Base-by-base conservation (phyloP, 169 alveolate species). In the Prorocentrum cordatum region DNA sequence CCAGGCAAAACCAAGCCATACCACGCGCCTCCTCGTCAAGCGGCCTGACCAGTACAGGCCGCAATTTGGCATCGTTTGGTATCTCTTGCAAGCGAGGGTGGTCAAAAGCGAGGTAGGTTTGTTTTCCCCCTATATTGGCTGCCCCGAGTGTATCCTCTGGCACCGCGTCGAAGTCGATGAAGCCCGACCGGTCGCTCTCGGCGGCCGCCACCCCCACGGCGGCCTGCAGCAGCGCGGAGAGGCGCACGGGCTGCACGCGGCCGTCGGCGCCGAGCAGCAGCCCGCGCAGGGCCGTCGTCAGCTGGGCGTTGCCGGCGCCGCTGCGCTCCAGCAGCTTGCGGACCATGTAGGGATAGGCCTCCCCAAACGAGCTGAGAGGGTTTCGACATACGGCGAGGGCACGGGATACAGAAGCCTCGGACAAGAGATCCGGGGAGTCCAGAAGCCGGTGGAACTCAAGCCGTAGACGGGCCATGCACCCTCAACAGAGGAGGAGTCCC, bases 281-380 rank as follows among this genome's bases (percentile, higher is more conserved):
- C 89, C 61, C 89, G 29, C 89, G 73, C 75, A 80, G 50, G 50
- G 89, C 89, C 18, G 89, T 10, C 36, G 68, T 59, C 12, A 59
- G 68, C 68, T 35, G 24, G 68, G 16, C 14, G 26, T 12, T 59
- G 20, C 38, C 6, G 61, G 26, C 12, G 18, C 5, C 12, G 18
- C 47, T 7, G 5, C 18, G 47, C 68, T 59, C 68, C 89, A 80
- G 59, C 18, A 80, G 54, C 29, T 67, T 47, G 7, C 79, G 89
- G 50, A 79, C 66, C 61, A 79, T 75, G 64, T 59, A 79, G 77
- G 89, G 89, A 33, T 79, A 79, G 31, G 89, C 89, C 89, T 59
- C 35, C 12, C 66, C n/a, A 22, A 38, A 12, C 47, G n/a, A n/a
- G n/a, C n/a, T n/a, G n/a, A 38, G 18, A 38, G 12, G 47, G 18